Evolutionary conservation across 345 rosid species (phyloP).

Genomic region (Camelina sativa): DNA sequence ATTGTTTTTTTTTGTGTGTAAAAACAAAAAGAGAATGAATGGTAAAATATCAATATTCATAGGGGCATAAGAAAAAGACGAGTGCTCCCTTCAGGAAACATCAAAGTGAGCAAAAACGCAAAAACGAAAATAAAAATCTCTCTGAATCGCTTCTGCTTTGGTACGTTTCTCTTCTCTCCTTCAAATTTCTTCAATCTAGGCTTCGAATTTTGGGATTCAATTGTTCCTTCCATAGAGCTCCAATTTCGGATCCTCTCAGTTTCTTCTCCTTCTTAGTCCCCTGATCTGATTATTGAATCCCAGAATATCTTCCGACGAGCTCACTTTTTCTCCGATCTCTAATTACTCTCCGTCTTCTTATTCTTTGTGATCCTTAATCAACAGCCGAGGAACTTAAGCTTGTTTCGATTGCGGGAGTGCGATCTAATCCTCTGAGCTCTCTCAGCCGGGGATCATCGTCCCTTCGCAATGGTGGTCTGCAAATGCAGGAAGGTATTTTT

Average conservation of each 20-base stretch:
- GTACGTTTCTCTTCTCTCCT: constrained; percentile 33
- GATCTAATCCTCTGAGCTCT: constrained; percentile 13
- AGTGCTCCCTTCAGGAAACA: not conserved
- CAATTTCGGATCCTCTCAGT: constrained; percentile 23
- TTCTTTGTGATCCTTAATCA: not conserved
- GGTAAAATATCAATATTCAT: not conserved
- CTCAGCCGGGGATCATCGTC: not conserved
- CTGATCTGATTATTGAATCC: constrained; percentile 10
- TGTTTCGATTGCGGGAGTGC: not conserved
- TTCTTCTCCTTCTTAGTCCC: constrained; percentile 5
- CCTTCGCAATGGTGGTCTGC: constrained; percentile 77
- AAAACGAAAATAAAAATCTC: too few relatives aligned
- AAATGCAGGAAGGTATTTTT: constrained; percentile 82
- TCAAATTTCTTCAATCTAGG: not conserved
- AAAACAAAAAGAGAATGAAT: too few relatives aligned
- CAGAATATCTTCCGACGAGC: not conserved
- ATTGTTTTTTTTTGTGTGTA: too few relatives aligned
- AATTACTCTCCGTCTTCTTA: too few relatives aligned
- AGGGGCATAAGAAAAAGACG: constrained; percentile 12
- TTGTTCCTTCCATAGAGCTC: not conserved
- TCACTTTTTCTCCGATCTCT: not conserved
- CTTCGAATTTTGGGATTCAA: not conserved
- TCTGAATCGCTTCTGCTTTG: constrained; percentile 10
- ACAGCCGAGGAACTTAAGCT: not conserved
- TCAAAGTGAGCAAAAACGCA: not conserved